Evolutionary conservation across 2,329 filamentous ascomycete genomes (phyloP).

Genomic region (Talaromyces sp.): DNA sequence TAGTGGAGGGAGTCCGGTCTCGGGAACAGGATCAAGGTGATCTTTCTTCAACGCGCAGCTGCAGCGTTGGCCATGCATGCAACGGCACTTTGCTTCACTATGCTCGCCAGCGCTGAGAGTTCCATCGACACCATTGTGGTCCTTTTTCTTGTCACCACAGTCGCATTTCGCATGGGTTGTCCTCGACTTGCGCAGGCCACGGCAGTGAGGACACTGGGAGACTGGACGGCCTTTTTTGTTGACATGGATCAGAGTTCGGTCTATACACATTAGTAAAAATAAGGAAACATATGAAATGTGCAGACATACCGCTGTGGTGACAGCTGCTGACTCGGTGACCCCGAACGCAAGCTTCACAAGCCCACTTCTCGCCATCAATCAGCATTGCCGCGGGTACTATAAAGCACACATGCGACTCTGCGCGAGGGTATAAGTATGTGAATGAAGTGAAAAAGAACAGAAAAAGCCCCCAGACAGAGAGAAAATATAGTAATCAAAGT

Average conservation of each 20-base stretch:
- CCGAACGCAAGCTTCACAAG: conserved; percentile 96
- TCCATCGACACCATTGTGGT: conserved; percentile 28
- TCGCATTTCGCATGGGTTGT: conserved; percentile 94
- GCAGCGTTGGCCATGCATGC: conserved; percentile 58
- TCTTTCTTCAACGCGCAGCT: conserved; percentile 61
- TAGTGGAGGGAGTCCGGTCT: conserved; percentile 44
- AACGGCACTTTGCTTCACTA: conserved; percentile 45
- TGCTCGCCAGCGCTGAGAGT: conserved; percentile 26
- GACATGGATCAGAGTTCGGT: conserved; percentile 82
- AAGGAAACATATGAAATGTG: conserved; percentile 2
- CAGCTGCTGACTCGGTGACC: conserved; percentile 99
- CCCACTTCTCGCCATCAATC: conserved; percentile 94
- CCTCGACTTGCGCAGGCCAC: conserved; percentile 91
- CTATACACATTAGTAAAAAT: neutral
- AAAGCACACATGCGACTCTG: conserved; percentile 40
- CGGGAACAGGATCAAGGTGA: conserved; percentile 49
- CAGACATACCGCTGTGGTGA: conserved; percentile 80
- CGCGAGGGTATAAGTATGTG: conserved; percentile 26
- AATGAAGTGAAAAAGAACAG: neutral
- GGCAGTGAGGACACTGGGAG: conserved; percentile 96
- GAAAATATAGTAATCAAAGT: conserved; percentile 5
- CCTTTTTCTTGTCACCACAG: conserved; percentile 86
- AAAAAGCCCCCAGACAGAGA: conserved; percentile 8
- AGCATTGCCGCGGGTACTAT: conserved; percentile 58
- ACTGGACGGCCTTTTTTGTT: conserved; percentile 97